These are phyloP conservation scores for Sphenostylis stenocarpa DNA, from an alignment of 306 rosid species.

Conservation along the genomic window DNA sequence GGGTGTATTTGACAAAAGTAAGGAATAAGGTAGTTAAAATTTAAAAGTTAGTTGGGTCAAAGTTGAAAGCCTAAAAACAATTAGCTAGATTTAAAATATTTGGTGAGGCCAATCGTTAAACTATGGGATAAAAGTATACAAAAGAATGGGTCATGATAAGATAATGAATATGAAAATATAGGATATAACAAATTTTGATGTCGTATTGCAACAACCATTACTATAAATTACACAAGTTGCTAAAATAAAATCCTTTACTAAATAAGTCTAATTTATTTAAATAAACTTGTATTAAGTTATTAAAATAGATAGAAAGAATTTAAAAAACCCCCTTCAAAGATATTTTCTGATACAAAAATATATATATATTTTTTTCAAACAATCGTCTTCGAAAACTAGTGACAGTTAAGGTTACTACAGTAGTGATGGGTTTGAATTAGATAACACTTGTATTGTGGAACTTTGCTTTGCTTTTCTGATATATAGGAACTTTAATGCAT, in stretches of 20 bases:
- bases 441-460: neutral
- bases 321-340: neutral
- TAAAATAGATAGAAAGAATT: neutral
- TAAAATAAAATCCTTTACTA: neutral
- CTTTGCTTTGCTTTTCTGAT: slow-evolving; percentile 27
- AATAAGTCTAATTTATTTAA: neutral
- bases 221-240: neutral
- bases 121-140: neutral
- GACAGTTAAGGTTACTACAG: neutral
- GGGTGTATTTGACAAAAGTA: neutral
- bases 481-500: slow-evolving; percentile 51
- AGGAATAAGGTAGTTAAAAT: neutral
- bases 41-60: neutral
- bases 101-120: neutral
- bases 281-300: neutral
- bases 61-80: neutral
- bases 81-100: neutral
- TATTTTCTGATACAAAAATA: too few relatives aligned
- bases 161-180: neutral
- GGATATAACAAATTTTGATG: neutral
- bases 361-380: neutral
- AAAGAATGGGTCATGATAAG: neutral
- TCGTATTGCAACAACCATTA: neutral
- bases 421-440: neutral
- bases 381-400: neutral